Conservation (phyloP, 2,329 filamentous ascomycete species). For the Ceratocystis cubensis region DNA sequence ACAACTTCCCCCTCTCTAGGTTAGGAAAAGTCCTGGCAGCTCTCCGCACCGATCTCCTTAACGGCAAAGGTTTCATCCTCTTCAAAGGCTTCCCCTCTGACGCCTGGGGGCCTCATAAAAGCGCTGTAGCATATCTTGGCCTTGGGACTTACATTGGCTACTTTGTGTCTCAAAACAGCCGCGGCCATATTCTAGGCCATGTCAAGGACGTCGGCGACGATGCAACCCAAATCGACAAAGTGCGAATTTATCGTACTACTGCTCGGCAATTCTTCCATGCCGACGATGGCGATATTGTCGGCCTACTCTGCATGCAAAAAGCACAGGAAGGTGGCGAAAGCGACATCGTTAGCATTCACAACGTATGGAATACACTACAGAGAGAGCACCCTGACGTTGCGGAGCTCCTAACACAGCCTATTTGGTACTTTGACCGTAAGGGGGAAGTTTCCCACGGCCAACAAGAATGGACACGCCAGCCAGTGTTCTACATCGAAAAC, state of each 20-base stretch:
- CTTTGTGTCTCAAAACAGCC: conserved; percentile 75
- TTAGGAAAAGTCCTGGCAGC: conserved; percentile 29
- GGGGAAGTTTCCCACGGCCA: conserved; percentile 65
- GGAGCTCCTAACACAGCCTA: conserved; percentile 58
- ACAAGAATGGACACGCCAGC: conserved; percentile 59
- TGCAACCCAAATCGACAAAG: conserved; percentile 61
- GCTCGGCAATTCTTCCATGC: conserved; percentile 48
- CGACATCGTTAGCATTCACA: conserved; percentile 65
- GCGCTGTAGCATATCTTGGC: conserved; percentile 81
- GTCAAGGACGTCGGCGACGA: conserved; percentile 84
- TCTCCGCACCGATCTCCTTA: conserved; percentile 39
- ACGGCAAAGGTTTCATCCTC: conserved; percentile 80
- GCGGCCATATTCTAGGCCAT: conserved; percentile 75
- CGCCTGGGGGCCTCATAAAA: conserved; percentile 66
- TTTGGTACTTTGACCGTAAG: conserved; percentile 90
- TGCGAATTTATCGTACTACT: conserved; percentile 82
- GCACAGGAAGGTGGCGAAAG: conserved; percentile 72
- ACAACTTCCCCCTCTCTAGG: conserved; percentile 35
- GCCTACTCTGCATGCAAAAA: conserved; percentile 66
- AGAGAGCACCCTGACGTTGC: conserved; percentile 65
- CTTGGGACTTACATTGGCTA: conserved; percentile 76
- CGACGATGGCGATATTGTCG: conserved; percentile 72
- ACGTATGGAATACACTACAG: conserved; percentile 72
- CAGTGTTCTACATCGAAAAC: conserved; percentile 66
- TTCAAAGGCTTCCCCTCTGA: conserved; percentile 74